Evolutionary conservation across 306 rosid species (phyloP), one percentile per base, ranked within the genome.

Genomic region (Comarum palustre): DNA sequence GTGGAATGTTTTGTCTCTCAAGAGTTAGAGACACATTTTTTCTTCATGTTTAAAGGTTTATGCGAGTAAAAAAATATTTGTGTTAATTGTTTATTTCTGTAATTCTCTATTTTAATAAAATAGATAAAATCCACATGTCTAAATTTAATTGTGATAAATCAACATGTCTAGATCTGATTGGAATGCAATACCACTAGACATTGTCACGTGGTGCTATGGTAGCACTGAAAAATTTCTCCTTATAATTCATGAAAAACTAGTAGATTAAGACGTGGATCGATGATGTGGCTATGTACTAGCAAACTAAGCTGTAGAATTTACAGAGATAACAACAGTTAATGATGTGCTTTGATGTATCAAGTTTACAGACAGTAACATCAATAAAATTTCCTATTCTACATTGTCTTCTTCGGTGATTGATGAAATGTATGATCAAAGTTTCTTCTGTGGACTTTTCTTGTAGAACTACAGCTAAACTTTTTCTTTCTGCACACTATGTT

Each of bases 401-500:
- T n/a, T 46, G 45, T n/a, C 66, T 68, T 71, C 68, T 74, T 75
- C 54, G 17, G 64, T 65, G 71, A 48, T 75, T 66, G 52, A 36
- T 66, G 36, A 71, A 68, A 52, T 39, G 32, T 22, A 39, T 71
- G 63, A 25, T 11, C 42, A 72, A 17, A 45, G 41, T 8, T 51
- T 60, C 72, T 61, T 74, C 12, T 47, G 74, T 43, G 68, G 32
- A n/a, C 22, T 73, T 83, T 70, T 66, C 31, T 74, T 75, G 68
- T 69, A 76, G 63, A 69, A 20, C 50, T 67, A 29, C 48, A 72
- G 73, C 72, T 75, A 24, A 69, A 45, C 39, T 60, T 68, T 57
- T 42, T 58, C 63, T 14, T 80, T 64, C 4, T 20, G 81, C n/a
- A n/a, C 45, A 74, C 61, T 74, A 42, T 65, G 25, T 66, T 77